Evolutionary conservation across 2,329 filamentous ascomycete species (phyloP).

Genomic region (Paraphoma chrysanthemicola): DNA sequence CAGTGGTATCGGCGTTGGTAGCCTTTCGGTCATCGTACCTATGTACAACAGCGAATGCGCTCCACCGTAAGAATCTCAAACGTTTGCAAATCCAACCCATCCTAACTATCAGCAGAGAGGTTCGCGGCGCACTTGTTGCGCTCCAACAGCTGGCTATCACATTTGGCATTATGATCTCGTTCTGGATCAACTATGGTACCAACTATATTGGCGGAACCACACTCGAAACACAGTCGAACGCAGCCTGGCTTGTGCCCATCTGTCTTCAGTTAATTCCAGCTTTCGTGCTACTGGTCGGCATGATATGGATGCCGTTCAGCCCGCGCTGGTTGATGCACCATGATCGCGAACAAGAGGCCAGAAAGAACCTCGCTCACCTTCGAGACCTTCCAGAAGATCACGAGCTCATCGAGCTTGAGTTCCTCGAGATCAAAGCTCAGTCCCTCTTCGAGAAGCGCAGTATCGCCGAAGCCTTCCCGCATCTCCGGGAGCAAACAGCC

Average conservation of each 20-base stretch:
- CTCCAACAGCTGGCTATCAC: conserved; percentile 69
- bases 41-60: conserved; percentile 55
- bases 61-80: conserved; percentile 53
- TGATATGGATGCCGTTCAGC: conserved; percentile 81
- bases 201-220: conserved; percentile 63
- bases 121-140: conserved; percentile 70
- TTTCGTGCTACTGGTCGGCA: conserved; percentile 70
- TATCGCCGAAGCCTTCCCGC: conserved; percentile 70
- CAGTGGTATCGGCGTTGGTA: conserved; percentile 69
- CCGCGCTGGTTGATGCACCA: conserved; percentile 79
- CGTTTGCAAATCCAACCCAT: background rate
- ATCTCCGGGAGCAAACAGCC: conserved; percentile 65
- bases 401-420: conserved; percentile 76
- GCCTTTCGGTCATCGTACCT: conserved; percentile 71
- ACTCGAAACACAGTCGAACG: conserved; percentile 64
- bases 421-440: conserved; percentile 83
- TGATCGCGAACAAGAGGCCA: conserved; percentile 71
- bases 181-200: conserved; percentile 48
- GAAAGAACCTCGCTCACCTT: conserved; percentile 67
- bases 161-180: conserved; percentile 51
- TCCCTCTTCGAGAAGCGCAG: conserved; percentile 77
- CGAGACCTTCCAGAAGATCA: conserved; percentile 68
- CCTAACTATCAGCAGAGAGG: conserved; percentile 58
- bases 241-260: conserved; percentile 77
- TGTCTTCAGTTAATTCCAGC: conserved; percentile 75